Conservation (phyloP, 1,284 basidiomycete species). For the Pholiota adiposa region DNA sequence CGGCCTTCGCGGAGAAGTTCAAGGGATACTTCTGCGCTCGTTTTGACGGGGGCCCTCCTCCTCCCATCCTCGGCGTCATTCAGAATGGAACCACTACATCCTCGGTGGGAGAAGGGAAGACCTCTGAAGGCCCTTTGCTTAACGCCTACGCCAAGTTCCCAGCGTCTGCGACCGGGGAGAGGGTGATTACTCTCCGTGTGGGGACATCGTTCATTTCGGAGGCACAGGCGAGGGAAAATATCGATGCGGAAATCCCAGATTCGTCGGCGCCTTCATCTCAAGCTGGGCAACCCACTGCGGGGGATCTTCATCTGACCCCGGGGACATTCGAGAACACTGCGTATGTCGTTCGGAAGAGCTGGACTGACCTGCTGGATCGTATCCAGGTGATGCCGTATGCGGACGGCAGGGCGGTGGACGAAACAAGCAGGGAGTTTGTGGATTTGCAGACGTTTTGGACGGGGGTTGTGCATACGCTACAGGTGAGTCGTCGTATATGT, state of each 20-base stretch:
- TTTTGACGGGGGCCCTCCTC: constrained; percentile 46
- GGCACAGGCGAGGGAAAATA: constrained; percentile 70
- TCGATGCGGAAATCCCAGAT: constrained; percentile 68
- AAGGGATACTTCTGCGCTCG: constrained; percentile 81
- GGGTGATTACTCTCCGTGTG: constrained; percentile 62
- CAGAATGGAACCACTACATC: constrained; percentile 44
- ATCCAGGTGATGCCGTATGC: constrained; percentile 56
- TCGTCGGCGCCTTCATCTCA: too few relatives aligned
- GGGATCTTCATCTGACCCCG: constrained; percentile 11
- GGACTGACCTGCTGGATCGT: constrained; percentile 75
- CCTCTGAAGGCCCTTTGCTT: constrained; percentile 48
- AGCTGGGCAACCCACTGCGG: too few relatives aligned
- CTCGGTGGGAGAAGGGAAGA: constrained; percentile 28
- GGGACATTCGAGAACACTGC: constrained; percentile 65
- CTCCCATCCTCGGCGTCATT: constrained; percentile 50
- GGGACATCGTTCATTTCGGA: constrained; percentile 82
- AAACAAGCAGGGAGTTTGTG: constrained; percentile 39
- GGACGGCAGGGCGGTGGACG: constrained; percentile 37
- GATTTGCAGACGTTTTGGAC: constrained; percentile 64
- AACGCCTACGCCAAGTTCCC: constrained; percentile 65
- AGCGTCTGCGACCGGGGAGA: constrained; percentile 12
- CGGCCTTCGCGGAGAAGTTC: constrained; percentile 51
- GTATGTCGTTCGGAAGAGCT: constrained; percentile 55
- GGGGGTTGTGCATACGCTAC: constrained; percentile 68
- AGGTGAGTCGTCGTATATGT: constrained; percentile 39